Evolutionary conservation across 257 asterid genomes (phyloP).

Genomic region (Gynochthodes officinalis): DNA sequence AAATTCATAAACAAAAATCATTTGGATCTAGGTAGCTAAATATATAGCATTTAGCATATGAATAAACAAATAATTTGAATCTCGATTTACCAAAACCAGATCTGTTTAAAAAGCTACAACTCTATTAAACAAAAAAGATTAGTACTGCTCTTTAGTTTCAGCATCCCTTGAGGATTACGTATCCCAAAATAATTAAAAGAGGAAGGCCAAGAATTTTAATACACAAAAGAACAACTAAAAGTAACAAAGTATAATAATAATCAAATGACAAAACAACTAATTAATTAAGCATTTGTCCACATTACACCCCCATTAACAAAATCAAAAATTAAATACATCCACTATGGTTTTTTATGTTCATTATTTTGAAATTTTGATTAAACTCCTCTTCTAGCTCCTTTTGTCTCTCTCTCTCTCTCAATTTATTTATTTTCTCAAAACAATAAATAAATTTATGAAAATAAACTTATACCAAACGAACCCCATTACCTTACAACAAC

Average conservation of each 20-base stretch:
- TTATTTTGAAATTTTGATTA: constrained; percentile 1
- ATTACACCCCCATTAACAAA: constrained; percentile 50
- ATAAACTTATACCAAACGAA: constrained; percentile 24
- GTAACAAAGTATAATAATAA: constrained; percentile 4
- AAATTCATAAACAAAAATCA: neutral
- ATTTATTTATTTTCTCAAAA: constrained; percentile 41
- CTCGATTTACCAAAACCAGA: neutral
- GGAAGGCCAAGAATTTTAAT: neutral
- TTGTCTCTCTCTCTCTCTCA: constrained; percentile 24
- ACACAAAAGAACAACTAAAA: constrained; percentile 1
- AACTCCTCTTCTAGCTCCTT: constrained; percentile 21
- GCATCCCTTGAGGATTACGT: no score
- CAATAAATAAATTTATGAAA: constrained; percentile 49
- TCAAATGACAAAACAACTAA: constrained; percentile 19
- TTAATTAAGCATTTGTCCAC: constrained; percentile 35
- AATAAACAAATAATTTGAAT: neutral
- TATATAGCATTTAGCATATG: neutral
- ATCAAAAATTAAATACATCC: constrained; percentile 24
- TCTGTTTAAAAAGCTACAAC: neutral
- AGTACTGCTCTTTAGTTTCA: neutral
- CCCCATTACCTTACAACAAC: constrained; percentile 29
- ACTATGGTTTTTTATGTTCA: constrained; percentile 17
- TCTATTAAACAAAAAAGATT: neutral
- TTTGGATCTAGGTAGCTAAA: constrained; percentile 4
- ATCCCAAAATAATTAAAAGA: no score